Base-by-base conservation (phyloP, 2,329 filamentous ascomycete species). In the Phialophora verrucosa region DNA sequence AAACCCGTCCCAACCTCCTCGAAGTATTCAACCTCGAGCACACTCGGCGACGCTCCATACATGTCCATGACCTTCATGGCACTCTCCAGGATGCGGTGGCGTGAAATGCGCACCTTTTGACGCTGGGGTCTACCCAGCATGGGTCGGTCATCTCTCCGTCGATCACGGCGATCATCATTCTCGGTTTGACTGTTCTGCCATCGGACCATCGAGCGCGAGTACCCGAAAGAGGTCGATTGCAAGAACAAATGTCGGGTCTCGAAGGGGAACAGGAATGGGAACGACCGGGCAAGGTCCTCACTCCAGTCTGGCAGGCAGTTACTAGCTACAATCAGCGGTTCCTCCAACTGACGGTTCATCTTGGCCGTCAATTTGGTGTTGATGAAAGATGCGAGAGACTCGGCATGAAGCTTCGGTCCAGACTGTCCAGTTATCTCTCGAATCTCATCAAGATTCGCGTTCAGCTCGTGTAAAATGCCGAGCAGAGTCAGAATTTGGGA, bases 341-440 rank as follows among this genome's bases (percentile, higher is more conserved):
- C 96, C 76, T 99, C 95, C 12, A 99, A 83, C 77, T 99, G 96
- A 31, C 95, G 90, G 75, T 99, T 99, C 64, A 99, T 86, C 81
- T 99, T 99, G 1, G 95, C 96, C 0, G 95, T 99, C 44, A 99
- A 86, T 78, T 99, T 99, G 0, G 95, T 97, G 76, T 99, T 99
- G 79, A 99, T 95, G 73, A 99, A 99, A 72, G 98, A 93, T 2
- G 93, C 90, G 55, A 96, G 79, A 0, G 94, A 91, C 78, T 98
- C 94, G 68, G 87, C 88, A 65, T 91, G 79, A 2, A 86, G 81
- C 60, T 89, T 88, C 74, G 90, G 90, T 73, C 91, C 90, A n/a
- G 63, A 29, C 23, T 63, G 62, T 25, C 67, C 68, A 50, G 66
- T 35, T 68, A 94, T 91, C 2, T 91, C 86, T 68, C 97, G 78